Percentiles rank a stretch among this genome's conserved stretches.
Conservation (phyloP, 306 rosid species). For the Quercus aquifolioides region DNA sequence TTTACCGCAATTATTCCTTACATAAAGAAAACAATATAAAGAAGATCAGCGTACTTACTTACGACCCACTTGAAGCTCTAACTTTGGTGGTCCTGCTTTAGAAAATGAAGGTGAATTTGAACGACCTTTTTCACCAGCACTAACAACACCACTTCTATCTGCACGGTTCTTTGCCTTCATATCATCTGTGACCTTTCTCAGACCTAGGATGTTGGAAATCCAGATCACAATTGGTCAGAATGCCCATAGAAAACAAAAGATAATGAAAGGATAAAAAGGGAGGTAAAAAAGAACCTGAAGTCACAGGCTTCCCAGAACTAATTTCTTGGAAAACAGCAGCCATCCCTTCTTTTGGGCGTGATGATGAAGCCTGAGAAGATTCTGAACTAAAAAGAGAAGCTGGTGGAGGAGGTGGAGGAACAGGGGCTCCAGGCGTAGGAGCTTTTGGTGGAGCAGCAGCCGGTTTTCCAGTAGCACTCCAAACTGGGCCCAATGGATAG, state of each 20-base stretch:
- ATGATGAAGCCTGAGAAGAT: conserved; percentile 80
- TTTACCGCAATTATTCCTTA: conserved; percentile 13
- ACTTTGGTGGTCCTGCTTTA: conserved; percentile 81
- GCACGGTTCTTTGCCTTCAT: conserved; percentile 91
- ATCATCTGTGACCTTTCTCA: conserved; percentile 84
- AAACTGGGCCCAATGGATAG: conserved; percentile 88
- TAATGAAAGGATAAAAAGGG: not conserved
- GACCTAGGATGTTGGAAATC: conserved; percentile 44
- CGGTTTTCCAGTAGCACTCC: conserved; percentile 76
- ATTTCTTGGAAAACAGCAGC: conserved; percentile 88
- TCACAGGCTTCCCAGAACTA: conserved; percentile 57
- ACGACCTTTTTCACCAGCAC: conserved; percentile 48
- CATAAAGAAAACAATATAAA: conserved; percentile 2
- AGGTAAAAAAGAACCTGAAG: conserved; percentile 53
- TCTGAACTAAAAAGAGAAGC: conserved; percentile 81
- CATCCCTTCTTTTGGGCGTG: conserved; percentile 83
- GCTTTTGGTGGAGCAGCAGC: conserved; percentile 57
- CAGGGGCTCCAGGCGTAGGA: conserved; percentile 56
- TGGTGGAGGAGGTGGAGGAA: conserved; percentile 85
- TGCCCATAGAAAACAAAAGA: conserved; percentile 3
- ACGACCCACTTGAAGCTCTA: conserved; percentile 99
- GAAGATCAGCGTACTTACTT: conserved; percentile 55
- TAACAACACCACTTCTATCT: conserved; percentile 78
- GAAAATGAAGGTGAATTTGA: conserved; percentile 47
- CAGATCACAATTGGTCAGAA: conserved; percentile 18